Base-by-base conservation (phyloP, 2,329 filamentous ascomycete genomes). In the Diaporthe batatas region DNA sequence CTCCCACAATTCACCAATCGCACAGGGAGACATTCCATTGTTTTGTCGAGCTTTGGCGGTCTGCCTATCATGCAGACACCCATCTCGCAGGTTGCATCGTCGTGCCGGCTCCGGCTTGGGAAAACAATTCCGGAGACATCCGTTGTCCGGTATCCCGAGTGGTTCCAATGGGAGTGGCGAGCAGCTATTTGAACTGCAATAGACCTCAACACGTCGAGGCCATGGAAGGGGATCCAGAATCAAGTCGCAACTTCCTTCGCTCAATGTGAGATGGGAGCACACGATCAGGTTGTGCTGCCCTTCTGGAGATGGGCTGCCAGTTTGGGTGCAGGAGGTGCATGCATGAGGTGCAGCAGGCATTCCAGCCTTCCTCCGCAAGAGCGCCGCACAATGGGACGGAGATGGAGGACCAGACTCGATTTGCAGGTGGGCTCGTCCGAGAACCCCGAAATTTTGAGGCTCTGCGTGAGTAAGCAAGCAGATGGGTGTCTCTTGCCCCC, bases 381-480 rank as follows among this genome's bases (percentile, higher is more conserved):
- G 42, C 16, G 68, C 47, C 34, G 32, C 47, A 53, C n/a, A 25
- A 47, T 39, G 29, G 44, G 8, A 54, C 44, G 36, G 23, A 23
- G 29, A 53, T 14, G 44, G 55, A 49, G 68, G 53, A 53, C 1
- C 16, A 44, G n/a, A 39, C n/a, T n/a, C 55, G 55, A 51, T 53
- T 55, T 53, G 55, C 34, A 62, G 23, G 68, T 70, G 68, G 68
- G 68, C n/a, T 39, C 32, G 44, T 39, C 55, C 55, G 5, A 23
- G 51, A 29, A 53, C 68, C 68, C 68, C 44, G 11, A 70, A 58
- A n/a, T 25, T 70, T 70, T 70, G 68, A 62, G 68, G 68, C 68
- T 70, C 68, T 70, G 68, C 68, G 55, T 49, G 55, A 53, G 39
- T 53, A 42, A 54, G 57, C 68, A 59, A 54, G 57, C 68, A 59